Conservation (phyloP, 2,329 filamentous ascomycete species). For the Mycosphaerella arachidis region DNA sequence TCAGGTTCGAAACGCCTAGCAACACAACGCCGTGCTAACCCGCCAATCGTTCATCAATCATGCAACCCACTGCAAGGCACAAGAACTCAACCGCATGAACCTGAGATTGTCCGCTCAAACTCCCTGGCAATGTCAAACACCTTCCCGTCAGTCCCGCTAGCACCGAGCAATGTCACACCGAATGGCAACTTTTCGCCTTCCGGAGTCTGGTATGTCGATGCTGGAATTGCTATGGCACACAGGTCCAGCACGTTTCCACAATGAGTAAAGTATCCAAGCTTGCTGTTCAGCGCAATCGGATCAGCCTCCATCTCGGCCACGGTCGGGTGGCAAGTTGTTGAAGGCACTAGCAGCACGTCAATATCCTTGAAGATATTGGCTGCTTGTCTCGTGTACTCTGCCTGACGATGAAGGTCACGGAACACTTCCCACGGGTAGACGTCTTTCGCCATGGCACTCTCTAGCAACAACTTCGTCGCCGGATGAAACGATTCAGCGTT, state of each 20-base stretch:
- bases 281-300: conserved; percentile 52
- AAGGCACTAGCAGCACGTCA: conserved; percentile 53
- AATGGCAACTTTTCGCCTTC: conserved; percentile 35
- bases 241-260: conserved; percentile 59
- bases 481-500: conserved; percentile 44
- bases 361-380: conserved; percentile 41
- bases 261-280: conserved; percentile 55
- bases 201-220: conserved; percentile 37
- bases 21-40: not conserved
- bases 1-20: not conserved
- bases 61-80: not conserved
- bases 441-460: conserved; percentile 35
- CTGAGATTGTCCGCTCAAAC: conserved; percentile 24
- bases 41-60: not conserved
- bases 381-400: conserved; percentile 41
- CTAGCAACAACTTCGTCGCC: conserved; percentile 46
- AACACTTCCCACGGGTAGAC: conserved; percentile 47
- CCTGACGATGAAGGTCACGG: conserved; percentile 45
- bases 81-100: not conserved
- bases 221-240: conserved; percentile 51
- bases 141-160: conserved; percentile 36
- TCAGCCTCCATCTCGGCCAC: conserved; percentile 49
- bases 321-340: conserved; percentile 45
- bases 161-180: conserved; percentile 39
- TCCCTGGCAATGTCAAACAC: conserved; percentile 38